Conservation (phyloP, 768 basidiomycete species). For the Collybia sordida region DNA sequence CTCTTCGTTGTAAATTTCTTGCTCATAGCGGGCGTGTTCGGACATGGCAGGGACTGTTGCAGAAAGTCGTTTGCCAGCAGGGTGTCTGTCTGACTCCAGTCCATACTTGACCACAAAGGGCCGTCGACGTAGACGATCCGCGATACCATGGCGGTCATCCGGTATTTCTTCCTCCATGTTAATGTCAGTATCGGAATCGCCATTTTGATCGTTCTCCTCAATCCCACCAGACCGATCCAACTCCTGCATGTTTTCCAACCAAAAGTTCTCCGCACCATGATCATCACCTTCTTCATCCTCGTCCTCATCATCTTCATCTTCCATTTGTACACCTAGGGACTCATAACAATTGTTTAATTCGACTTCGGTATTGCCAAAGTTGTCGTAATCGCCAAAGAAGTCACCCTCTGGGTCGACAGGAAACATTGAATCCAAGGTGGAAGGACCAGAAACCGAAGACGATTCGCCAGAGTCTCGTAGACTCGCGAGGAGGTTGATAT, state of each 20-base stretch:
- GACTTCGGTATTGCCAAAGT: neutral
- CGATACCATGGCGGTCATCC: neutral
- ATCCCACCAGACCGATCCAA: neutral
- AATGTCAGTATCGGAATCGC: neutral
- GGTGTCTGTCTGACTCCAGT: slow-evolving; percentile 1
- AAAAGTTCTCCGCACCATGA: neutral
- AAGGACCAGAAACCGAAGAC: too few species aligned
- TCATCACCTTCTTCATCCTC: neutral
- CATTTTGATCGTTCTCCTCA: neutral
- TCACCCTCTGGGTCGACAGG: slow-evolving; percentile 9
- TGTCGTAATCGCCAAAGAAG: slow-evolving; percentile 9
- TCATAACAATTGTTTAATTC: neutral
- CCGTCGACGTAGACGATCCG: neutral
- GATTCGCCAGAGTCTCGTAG: too few species aligned
- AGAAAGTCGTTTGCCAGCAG: slow-evolving; percentile 5
- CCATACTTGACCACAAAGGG: neutral
- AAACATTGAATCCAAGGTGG: too few species aligned
- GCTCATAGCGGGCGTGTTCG: neutral
- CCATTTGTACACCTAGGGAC: too few species aligned
- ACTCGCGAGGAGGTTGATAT: too few species aligned
- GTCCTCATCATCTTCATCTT: too few species aligned
- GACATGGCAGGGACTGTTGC: neutral
- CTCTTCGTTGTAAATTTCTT: neutral
- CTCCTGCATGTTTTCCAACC: neutral
- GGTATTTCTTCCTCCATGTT: neutral